Evolutionary conservation across 1,284 basidiomycete species (phyloP), one percentile per base, ranked within the genome.

Genomic region (Pholiota adiposa): DNA sequence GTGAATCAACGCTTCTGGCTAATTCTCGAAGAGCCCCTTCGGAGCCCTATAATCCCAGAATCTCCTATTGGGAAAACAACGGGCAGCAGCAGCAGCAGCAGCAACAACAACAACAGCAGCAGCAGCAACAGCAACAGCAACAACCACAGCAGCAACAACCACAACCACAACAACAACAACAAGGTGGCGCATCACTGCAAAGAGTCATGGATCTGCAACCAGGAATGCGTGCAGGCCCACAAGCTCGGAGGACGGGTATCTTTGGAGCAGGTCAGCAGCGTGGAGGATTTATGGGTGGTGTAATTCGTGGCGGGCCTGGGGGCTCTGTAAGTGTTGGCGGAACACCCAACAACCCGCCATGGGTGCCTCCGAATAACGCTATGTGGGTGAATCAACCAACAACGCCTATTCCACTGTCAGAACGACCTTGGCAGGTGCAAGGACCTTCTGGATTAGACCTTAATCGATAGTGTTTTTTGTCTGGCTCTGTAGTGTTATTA

Each of bases 171-270:
- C 36, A 38, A 12, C 36, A 38, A n/a, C 36, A 9, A 12, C 36
- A 38, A 38, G 43, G 54, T 60, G 61, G 59, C 63, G 58, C 63
- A 48, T 59, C 70, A 43, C 66, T 81, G 51, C 83, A 83, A 63
- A 72, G 83, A 25, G 72, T 77, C 18, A 73, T 81, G 72, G 83
- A 85, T 41, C 63, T 84, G 59, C 80, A 80, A 43, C 77, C 76
- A 19, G 75, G 74, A 14, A 77, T 82, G 73, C 77, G 84, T n/a
- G 69, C 77, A 57, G 78, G 77, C 41, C 77, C 75, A n/a, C 78
- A 77, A 61, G 77, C 72, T n/a, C 74, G 83, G 44, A 73, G 82
- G 58, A 71, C 79, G 14, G 79, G 77, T 25, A 80, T 81, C 58
- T 79, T 81, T 66, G 79, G 79, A 23, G 70, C 63, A 50, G 69